Conservation (phyloP, 257 asterid genomes). For the Voacanga thouarsii region DNA sequence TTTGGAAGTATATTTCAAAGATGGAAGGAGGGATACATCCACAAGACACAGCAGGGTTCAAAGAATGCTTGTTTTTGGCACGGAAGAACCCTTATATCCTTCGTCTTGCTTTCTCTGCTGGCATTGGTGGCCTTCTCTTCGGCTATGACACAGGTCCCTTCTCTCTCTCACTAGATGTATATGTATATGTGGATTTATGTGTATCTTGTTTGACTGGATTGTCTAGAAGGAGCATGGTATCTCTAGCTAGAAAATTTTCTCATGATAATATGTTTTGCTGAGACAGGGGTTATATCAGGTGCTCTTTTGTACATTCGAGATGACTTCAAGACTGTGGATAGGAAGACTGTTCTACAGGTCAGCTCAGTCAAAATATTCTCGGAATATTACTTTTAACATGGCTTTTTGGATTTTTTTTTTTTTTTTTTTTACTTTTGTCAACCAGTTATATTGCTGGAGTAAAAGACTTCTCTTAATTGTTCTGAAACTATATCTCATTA, state of each 20-base stretch:
- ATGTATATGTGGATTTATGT: not conserved
- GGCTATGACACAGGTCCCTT: slow-evolving; percentile 25
- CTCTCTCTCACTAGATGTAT: not conserved
- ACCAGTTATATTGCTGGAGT: too few relatives aligned
- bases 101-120: slow-evolving; percentile 31
- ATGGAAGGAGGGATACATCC: slow-evolving; percentile 25
- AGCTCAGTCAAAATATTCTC: not conserved
- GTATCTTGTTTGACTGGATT: not conserved
- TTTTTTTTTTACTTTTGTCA: not conserved
- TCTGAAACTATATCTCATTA: too few relatives aligned
- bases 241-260: too few relatives aligned
- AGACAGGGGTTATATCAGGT: slow-evolving; percentile 48
- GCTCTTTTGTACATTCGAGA: slow-evolving; percentile 50
- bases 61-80: slow-evolving; percentile 11
- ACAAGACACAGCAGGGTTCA: slow-evolving; percentile 18
- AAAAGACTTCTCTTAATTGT: too few relatives aligned
- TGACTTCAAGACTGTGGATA: slow-evolving; percentile 44
- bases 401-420: too few relatives aligned
- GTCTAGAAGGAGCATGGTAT: too few relatives aligned
- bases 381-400: not conserved
- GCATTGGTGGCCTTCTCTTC: slow-evolving; percentile 31
- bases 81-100: slow-evolving; percentile 23
- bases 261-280: not conserved
- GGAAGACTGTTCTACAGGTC: slow-evolving; percentile 43
- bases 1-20: not conserved